phyloP scores from a whole-genome alignment of 2,329 filamentous ascomycete genomes.

The Stemphylium beticola region DNA sequence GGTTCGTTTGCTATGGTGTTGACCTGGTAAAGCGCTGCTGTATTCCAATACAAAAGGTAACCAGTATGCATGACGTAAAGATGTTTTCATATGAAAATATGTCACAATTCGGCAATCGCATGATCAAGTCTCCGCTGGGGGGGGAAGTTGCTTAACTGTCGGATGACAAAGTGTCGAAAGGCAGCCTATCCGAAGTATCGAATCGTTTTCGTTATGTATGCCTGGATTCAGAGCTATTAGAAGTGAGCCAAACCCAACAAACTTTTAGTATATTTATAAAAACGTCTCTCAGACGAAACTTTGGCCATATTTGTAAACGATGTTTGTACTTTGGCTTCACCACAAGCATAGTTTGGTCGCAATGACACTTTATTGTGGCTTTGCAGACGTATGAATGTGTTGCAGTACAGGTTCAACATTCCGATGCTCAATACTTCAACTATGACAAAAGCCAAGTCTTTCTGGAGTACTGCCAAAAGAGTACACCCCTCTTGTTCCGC shows the following conservation, averaged over 20 bases:
- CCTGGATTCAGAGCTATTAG: background rate
- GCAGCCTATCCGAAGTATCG: background rate
- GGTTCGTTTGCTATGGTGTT: background rate
- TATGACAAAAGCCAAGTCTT: background rate
- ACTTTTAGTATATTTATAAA: background rate
- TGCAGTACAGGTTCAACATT: background rate
- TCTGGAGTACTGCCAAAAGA: background rate
- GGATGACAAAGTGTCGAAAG: background rate
- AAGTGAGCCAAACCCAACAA: background rate
- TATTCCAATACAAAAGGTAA: background rate
- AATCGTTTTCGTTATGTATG: background rate
- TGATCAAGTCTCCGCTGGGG: background rate
- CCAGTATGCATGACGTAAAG: conserved; percentile 15
- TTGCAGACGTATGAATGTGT: background rate
- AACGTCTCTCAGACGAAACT: no score
- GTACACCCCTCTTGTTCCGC: background rate
- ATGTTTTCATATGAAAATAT: conserved; percentile 8
- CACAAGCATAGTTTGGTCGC: no score
- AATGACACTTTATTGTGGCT: background rate
- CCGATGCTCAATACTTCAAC: background rate
- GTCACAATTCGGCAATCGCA: background rate
- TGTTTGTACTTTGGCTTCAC: no score
- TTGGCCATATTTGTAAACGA: no score
- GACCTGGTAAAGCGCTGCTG: background rate
- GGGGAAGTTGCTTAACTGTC: background rate